Conservation (phyloP, 495 filamentous ascomycete species). For the Cenococcum geophilum region DNA sequence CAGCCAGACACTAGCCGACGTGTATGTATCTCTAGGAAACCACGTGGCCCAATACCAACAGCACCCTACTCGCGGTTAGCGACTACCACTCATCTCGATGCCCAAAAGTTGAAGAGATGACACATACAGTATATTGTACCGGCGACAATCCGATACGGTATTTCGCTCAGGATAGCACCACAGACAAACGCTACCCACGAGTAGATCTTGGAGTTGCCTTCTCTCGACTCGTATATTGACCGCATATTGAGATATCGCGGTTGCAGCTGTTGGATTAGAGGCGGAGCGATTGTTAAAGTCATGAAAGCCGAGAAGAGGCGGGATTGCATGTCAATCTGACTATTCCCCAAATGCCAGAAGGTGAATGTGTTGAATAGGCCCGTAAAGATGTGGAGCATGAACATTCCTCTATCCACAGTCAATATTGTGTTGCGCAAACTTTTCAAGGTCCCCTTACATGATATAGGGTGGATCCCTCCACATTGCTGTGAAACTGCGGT, state of each 20-base stretch:
- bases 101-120: not conserved
- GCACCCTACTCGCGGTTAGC: conserved; percentile 23
- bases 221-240: conserved; percentile 62
- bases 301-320: conserved; percentile 68
- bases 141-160: conserved; percentile 61
- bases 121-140: conserved; percentile 53
- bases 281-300: conserved; percentile 58
- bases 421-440: conserved; percentile 23
- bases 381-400: conserved; percentile 55
- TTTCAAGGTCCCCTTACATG: conserved; percentile 6
- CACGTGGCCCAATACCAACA: conserved; percentile 56
- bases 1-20: conserved; percentile 52
- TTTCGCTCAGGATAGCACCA: conserved; percentile 62
- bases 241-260: conserved; percentile 63
- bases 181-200: conserved; percentile 67
- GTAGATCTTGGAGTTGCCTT: conserved; percentile 64
- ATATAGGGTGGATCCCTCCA: conserved; percentile 33
- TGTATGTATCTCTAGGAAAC: conserved; percentile 49
- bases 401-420: conserved; percentile 40
- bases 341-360: conserved; percentile 55
- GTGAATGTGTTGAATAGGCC: conserved; percentile 61
- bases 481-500: conserved; percentile 29
- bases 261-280: conserved; percentile 59
- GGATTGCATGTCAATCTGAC: conserved; percentile 56
- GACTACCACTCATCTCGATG: not conserved